Evolutionary conservation across 1,139 yeast species (phyloP).

Genomic region (Groenewaldozyma auringiensis): DNA sequence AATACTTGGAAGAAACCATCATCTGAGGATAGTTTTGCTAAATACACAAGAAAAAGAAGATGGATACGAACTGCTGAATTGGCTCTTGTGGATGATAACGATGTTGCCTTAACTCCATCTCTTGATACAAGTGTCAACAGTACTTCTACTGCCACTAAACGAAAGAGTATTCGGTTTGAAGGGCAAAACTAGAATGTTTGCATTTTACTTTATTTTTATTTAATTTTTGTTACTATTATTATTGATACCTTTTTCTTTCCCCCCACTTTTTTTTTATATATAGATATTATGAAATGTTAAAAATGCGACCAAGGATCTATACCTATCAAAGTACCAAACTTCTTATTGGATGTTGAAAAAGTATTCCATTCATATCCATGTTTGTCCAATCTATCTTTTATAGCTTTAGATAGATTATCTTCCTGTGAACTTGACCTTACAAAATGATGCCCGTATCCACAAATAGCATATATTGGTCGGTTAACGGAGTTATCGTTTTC

Average conservation of each 20-base stretch:
- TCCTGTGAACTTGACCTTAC: conserved; percentile 17
- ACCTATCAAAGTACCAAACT: conserved; percentile 33
- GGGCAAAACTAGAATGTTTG: conserved; percentile 9
- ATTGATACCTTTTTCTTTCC: neutral
- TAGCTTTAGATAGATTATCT: conserved; percentile 28
- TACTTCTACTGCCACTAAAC: conserved; percentile 9
- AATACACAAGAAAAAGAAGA: conserved; percentile 87
- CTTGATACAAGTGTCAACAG: conserved; percentile 1
- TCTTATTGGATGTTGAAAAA: conserved; percentile 24
- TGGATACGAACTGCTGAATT: conserved; percentile 95
- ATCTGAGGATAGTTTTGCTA: conserved; percentile 79
- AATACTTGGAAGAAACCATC: conserved; percentile 92
- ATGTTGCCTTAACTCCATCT: conserved; percentile 4
- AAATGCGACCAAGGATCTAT: conserved; percentile 35
- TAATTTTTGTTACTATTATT: neutral
- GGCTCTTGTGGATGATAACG: conserved; percentile 30
- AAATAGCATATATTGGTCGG: conserved; percentile 30
- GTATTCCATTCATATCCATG: conserved; percentile 33
- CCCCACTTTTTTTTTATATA: neutral
- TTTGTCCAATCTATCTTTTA: conserved; percentile 28
- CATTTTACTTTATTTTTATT: conserved; percentile 1
- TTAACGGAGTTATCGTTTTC: conserved; percentile 16
- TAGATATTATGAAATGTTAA: conserved; percentile 5
- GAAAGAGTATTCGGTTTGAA: conserved; percentile 29
- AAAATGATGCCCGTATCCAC: conserved; percentile 28